These are phyloP conservation scores for Hypoxylon sp. DNA, from an alignment of 2,329 filamentous ascomycete species.

Conservation along the genomic window DNA sequence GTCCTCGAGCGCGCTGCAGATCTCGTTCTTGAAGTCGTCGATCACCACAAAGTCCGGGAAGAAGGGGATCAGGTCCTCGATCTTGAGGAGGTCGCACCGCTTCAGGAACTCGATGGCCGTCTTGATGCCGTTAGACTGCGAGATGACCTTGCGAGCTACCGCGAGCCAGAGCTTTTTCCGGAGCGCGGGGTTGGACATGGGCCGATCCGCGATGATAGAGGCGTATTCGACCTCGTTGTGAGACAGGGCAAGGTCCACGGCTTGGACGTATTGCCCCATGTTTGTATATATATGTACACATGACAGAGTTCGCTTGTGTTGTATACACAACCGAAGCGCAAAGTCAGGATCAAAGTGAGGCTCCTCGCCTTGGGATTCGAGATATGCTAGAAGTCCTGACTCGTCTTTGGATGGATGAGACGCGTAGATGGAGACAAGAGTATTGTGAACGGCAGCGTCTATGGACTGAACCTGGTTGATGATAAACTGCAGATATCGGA, in stretches of 20 bases:
- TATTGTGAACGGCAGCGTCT: constrained; percentile 93
- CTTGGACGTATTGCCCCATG: constrained; percentile 94
- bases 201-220: constrained; percentile 85
- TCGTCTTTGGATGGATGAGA: constrained; percentile 85
- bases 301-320: constrained; percentile 89
- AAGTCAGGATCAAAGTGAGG: constrained; percentile 95
- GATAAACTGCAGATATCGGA: constrained; percentile 91
- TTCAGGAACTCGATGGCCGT: constrained; percentile 92
- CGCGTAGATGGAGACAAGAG: constrained; percentile 93
- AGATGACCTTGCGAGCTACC: constrained; percentile 93
- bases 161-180: constrained; percentile 96
- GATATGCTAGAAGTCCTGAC: constrained; percentile 83
- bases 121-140: constrained; percentile 85
- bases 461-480: constrained; percentile 85
- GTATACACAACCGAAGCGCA: constrained; percentile 92
- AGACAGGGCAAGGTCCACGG: constrained; percentile 89
- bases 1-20: constrained; percentile 90
- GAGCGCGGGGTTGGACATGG: constrained; percentile 78
- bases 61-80: constrained; percentile 97
- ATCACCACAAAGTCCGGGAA: constrained; percentile 99
- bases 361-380: constrained; percentile 88
- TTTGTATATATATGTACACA: constrained; percentile 97
- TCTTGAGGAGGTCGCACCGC: constrained; percentile 88
- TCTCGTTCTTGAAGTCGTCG: constrained; percentile 99
- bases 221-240: constrained; percentile 91